Conservation (phyloP, 1,284 basidiomycete species). For the Phylloporus gajari region DNA sequence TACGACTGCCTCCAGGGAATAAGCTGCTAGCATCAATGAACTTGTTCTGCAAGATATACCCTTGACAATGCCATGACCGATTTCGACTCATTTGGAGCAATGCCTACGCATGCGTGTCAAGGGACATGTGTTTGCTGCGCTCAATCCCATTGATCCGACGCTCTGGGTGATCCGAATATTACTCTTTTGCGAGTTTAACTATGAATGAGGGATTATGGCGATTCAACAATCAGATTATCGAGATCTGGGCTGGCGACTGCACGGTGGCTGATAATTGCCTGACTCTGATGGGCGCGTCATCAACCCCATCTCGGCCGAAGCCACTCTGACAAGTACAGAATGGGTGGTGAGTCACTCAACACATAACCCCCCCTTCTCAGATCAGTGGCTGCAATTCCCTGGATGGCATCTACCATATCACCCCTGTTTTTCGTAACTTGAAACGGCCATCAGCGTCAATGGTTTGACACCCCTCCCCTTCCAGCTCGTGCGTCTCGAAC, state of each 20-base stretch:
- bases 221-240: neutral
- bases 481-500: neutral
- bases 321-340: neutral
- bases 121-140: too few relatives aligned
- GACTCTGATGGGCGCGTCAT: neutral
- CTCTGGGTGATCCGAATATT: too few relatives aligned
- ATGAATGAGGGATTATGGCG: neutral
- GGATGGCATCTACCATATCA: neutral
- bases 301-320: neutral
- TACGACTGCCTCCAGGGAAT: too few relatives aligned
- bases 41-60: too few relatives aligned
- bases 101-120: too few relatives aligned
- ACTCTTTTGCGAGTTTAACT: neutral
- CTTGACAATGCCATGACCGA: too few relatives aligned
- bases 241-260: too few relatives aligned
- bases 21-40: too few relatives aligned
- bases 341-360: neutral
- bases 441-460: neutral
- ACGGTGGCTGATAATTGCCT: too few relatives aligned
- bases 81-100: too few relatives aligned
- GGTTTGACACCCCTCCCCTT: neutral
- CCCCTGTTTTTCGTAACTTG: neutral
- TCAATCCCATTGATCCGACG: too few relatives aligned
- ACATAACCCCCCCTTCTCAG: neutral
- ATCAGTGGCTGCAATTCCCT: neutral